Evolutionary conservation across 1,284 basidiomycete genomes (phyloP), one percentile per base, ranked within the genome.

Genomic region (Fistulina hepatica): DNA sequence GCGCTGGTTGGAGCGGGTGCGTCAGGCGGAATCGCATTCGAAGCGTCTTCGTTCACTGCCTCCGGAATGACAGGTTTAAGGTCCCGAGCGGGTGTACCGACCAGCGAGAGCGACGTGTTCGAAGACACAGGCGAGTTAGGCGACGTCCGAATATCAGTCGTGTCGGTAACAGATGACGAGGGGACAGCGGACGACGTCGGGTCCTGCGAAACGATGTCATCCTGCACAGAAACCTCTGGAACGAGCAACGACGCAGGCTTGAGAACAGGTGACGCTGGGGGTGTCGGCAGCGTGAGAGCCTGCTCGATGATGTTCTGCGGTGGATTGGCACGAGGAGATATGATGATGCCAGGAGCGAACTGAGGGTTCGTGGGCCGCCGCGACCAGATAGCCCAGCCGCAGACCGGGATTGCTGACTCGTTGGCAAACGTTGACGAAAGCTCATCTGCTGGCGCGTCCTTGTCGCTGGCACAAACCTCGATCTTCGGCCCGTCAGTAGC

Each of bases 371-470:
- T 57, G 0, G 80, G 80, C 21, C 76, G 67, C 19, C 69, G 66
- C 0, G 80, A 79, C 78, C 78, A 82, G 22, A 82, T 67, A 7
- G 71, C 76, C 61, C 66, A 77, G 23, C 54, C 44, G 32, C 49
- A 44, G 35, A 36, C 23, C 37, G 33, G 27, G 49, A 45, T 6
- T 31, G 11, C n/a, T n/a, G n/a, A n/a, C n/a, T n/a, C n/a, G n/a
- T n/a, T n/a, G n/a, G n/a, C n/a, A n/a, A n/a, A n/a, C n/a, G n/a
- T n/a, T n/a, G n/a, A n/a, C n/a, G n/a, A n/a, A n/a, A n/a, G n/a
- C n/a, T n/a, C n/a, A n/a, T n/a, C n/a, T n/a, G n/a, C n/a, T n/a
- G n/a, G n/a, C n/a, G n/a, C n/a, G n/a, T n/a, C n/a, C n/a, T n/a
- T n/a, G n/a, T n/a, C n/a, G n/a, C n/a, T n/a, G n/a, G n/a, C n/a